phyloP scores from a whole-genome alignment of 192 early-diverging fungal genomes.

The Coemansia sp. region DNA sequence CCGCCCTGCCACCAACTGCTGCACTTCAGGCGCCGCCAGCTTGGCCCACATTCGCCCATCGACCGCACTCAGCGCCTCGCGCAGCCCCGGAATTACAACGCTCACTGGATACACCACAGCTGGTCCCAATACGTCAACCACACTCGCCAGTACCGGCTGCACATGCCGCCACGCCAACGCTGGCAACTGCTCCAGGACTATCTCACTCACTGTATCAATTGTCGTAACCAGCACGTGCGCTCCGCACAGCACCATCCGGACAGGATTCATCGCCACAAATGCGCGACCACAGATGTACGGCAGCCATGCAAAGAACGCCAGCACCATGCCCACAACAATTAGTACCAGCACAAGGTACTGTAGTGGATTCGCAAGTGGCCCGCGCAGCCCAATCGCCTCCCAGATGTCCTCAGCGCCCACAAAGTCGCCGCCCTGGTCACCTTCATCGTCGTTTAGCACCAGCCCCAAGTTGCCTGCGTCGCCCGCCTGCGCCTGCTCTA shows the following conservation, averaged over 20 bases:
- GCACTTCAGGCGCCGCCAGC: slow-evolving; percentile 23
- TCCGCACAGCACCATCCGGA: slow-evolving; percentile 59
- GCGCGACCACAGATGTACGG: slow-evolving; percentile 60
- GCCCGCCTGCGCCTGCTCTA: neutral
- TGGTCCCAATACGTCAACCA: slow-evolving; percentile 15
- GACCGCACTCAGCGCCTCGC: slow-evolving; percentile 2
- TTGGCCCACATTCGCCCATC: slow-evolving; percentile 25
- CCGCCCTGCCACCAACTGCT: slow-evolving; percentile 6
- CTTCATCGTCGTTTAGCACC: slow-evolving; percentile 19
- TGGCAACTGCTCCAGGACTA: slow-evolving; percentile 18
- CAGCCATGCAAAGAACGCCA: slow-evolving; percentile 71
- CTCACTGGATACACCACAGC: neutral
- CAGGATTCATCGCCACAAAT: slow-evolving; percentile 30
- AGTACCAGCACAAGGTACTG: slow-evolving; percentile 83
- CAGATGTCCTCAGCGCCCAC: slow-evolving; percentile 75
- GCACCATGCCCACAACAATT: slow-evolving; percentile 67
- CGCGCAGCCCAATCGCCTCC: slow-evolving; percentile 89
- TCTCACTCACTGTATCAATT: slow-evolving; percentile 29
- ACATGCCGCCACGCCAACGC: slow-evolving; percentile 14
- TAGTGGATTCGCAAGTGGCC: slow-evolving; percentile 72
- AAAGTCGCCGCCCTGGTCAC: slow-evolving; percentile 56
- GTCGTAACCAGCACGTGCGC: slow-evolving; percentile 69
- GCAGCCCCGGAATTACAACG: slow-evolving; percentile 13
- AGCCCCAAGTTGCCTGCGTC: neutral
- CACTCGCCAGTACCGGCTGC: slow-evolving; percentile 7